A percentile compares a stretch with the other conserved stretches of the same genome.
phyloP scores from a whole-genome alignment of 202 grass and related monocot species.

The Digitaria exilis region DNA sequence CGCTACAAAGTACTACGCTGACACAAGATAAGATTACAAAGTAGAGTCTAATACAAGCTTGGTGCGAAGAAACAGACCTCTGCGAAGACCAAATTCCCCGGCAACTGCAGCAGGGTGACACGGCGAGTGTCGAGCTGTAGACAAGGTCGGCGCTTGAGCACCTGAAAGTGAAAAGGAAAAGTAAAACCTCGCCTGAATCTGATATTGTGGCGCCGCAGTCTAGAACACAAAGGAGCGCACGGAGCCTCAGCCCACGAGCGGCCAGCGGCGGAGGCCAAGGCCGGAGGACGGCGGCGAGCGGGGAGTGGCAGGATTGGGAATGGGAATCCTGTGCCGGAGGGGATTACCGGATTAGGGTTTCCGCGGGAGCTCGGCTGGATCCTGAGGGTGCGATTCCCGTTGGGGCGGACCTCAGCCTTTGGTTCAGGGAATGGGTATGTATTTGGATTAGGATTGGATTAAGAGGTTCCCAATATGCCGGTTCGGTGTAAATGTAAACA shows the following conservation, averaged over 20 bases:
- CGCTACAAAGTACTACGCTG: neutral
- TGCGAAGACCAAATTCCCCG: neutral
- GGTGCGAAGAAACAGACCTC: neutral
- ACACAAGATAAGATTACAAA: neutral
- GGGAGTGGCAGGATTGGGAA: slow-evolving; percentile 34
- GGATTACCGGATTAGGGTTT: slow-evolving; percentile 32
- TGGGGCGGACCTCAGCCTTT: neutral
- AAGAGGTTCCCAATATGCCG: too few relatives aligned
- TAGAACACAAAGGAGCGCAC: neutral
- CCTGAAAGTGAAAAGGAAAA: neutral
- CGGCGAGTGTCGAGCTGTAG: neutral
- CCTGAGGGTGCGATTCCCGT: slow-evolving; percentile 13
- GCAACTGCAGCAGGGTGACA: neutral
- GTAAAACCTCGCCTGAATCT: neutral
- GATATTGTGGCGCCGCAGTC: neutral
- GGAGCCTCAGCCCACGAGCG: neutral
- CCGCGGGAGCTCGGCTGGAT: neutral
- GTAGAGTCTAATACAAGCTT: neutral
- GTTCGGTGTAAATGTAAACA: too few relatives aligned
- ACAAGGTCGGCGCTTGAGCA: neutral
- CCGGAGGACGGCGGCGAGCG: neutral
- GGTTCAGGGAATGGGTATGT: slow-evolving; percentile 11
- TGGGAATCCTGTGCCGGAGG: slow-evolving; percentile 26
- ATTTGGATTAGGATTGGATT: slow-evolving; percentile 7
- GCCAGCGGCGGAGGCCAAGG: neutral